A percentile compares a stretch with the other conserved stretches of the same genome.
These are phyloP conservation scores for Bothriochloa decipiens DNA, from an alignment of 176 grass and related monocot genomes.

Conservation along the genomic window DNA sequence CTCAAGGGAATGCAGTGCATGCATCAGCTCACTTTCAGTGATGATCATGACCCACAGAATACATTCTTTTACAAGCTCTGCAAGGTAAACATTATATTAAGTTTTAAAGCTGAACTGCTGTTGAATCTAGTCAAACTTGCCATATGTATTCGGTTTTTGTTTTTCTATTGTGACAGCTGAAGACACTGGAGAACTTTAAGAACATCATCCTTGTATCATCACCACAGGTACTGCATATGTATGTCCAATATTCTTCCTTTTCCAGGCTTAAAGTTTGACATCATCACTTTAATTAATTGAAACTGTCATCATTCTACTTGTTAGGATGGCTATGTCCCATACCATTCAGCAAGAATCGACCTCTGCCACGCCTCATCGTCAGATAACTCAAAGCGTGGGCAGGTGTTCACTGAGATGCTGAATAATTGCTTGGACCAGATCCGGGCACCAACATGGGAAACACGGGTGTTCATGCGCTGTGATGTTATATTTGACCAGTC, in stretches of 20 bases:
- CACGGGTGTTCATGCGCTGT: conserved; percentile 79
- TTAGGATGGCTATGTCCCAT: conserved; percentile 91
- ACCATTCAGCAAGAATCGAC: conserved; percentile 91
- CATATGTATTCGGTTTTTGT: background rate
- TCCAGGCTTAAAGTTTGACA: background rate
- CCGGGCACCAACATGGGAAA: conserved; percentile 57
- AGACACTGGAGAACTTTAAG: conserved; percentile 87
- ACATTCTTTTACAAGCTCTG: conserved; percentile 79
- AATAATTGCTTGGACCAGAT: conserved; percentile 85
- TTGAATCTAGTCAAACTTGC: background rate
- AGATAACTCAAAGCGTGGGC: conserved; percentile 70
- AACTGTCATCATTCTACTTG: background rate
- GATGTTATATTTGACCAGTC: conserved; percentile 82
- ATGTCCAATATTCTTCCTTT: background rate
- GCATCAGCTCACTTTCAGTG: conserved; percentile 92
- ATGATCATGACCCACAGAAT: conserved; percentile 74
- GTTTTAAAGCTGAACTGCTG: background rate
- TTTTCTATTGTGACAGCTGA: conserved; percentile 57
- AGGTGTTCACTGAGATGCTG: conserved; percentile 88
- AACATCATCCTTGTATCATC: conserved; percentile 91
- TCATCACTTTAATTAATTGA: background rate
- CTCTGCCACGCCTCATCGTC: conserved; percentile 58
- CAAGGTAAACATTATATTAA: conserved; percentile 54
- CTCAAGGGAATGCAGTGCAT: conserved; percentile 84
- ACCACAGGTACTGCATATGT: conserved; percentile 66